These are phyloP conservation scores for Trebouxiophyceae sp. DNA, from an alignment of 163 green algal species.

Conservation along the genomic window DNA sequence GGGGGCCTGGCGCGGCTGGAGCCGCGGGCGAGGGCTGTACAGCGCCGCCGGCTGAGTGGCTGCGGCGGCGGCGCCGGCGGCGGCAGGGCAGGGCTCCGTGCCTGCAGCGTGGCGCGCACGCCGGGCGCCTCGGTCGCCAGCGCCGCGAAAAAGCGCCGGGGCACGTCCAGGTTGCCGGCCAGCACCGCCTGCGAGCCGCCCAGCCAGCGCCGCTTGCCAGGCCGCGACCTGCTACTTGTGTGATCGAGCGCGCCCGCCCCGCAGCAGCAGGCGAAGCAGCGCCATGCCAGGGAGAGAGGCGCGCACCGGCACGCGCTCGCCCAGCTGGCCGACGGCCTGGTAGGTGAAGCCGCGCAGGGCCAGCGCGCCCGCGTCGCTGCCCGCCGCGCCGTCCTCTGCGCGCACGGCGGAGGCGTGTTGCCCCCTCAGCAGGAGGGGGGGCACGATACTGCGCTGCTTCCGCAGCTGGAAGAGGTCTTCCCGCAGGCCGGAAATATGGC, in stretches of 20 bases:
- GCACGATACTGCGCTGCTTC: too few relatives aligned
- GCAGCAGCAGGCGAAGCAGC: neutral
- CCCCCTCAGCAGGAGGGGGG: too few relatives aligned
- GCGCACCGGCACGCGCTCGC: slow-evolving; percentile 27
- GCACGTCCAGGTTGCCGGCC: slow-evolving; percentile 31
- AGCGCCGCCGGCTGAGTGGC: too few relatives aligned
- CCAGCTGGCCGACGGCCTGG: slow-evolving; percentile 58
- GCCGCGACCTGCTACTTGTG: neutral
- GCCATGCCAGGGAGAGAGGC: slow-evolving; percentile 28
- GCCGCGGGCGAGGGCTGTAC: too few relatives aligned
- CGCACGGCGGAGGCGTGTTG: too few relatives aligned
- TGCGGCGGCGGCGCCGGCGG: too few relatives aligned
- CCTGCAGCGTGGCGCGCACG: slow-evolving; percentile 39
- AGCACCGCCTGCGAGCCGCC: too few relatives aligned
- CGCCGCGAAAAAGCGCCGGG: slow-evolving; percentile 40
- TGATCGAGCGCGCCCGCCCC: neutral
- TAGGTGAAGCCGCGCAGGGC: slow-evolving; percentile 69
- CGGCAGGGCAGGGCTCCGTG: too few relatives aligned
- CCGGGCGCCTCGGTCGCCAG: slow-evolving; percentile 63
- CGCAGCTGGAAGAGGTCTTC: too few relatives aligned
- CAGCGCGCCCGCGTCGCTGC: slow-evolving; percentile 23
- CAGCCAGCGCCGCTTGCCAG: too few relatives aligned
- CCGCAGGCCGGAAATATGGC: slow-evolving; percentile 7
- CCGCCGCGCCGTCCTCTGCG: slow-evolving; percentile 3
- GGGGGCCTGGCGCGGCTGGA: too few relatives aligned